These are phyloP conservation scores for Mytilinidion resinicola DNA, from an alignment of 495 filamentous ascomycete genomes.

Conservation along the genomic window DNA sequence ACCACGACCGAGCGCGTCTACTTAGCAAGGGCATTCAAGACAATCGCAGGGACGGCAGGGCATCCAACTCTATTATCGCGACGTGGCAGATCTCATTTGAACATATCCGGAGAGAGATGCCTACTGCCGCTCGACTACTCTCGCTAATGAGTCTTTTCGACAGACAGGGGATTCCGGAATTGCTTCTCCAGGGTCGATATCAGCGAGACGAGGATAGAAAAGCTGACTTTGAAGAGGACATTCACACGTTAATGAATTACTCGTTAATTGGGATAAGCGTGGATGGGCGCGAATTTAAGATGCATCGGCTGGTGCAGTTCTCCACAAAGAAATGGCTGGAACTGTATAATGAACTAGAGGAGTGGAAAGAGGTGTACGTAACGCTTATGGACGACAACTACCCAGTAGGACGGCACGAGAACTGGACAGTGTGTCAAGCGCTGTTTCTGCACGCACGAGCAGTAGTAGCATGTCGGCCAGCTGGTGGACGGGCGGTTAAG, in stretches of 20 bases:
- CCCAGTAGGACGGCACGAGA: slow-evolving; percentile 32
- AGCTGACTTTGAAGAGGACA: slow-evolving; percentile 16
- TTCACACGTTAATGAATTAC: slow-evolving; percentile 14
- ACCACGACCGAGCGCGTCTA: slow-evolving; percentile 35
- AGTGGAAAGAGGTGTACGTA: slow-evolving; percentile 37
- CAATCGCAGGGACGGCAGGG: slow-evolving; percentile 38
- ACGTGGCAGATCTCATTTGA: slow-evolving; percentile 34
- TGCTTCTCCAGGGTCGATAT: slow-evolving; percentile 12
- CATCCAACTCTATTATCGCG: slow-evolving; percentile 6
- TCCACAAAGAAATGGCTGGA: slow-evolving; percentile 43
- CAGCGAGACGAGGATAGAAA: neutral
- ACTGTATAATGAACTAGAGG: slow-evolving; percentile 34
- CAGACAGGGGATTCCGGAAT: slow-evolving; percentile 24
- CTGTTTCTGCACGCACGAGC: slow-evolving; percentile 32
- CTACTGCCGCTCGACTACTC: slow-evolving; percentile 22
- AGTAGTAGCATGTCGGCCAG: slow-evolving; percentile 8
- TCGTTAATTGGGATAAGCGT: slow-evolving; percentile 21
- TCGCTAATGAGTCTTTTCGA: slow-evolving; percentile 29
- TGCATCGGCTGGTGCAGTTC: slow-evolving; percentile 47
- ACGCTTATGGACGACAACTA: slow-evolving; percentile 32
- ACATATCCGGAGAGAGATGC: slow-evolving; percentile 32
- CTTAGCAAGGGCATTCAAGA: slow-evolving; percentile 36
- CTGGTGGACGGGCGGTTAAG: slow-evolving; percentile 10
- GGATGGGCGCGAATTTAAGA: slow-evolving; percentile 36
- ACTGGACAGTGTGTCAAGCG: slow-evolving; percentile 21